Percentiles rank a stretch among this genome's conserved stretches.
phyloP scores from a whole-genome alignment of 2,329 filamentous ascomycete genomes.

The Shiraia bambusicola region DNA sequence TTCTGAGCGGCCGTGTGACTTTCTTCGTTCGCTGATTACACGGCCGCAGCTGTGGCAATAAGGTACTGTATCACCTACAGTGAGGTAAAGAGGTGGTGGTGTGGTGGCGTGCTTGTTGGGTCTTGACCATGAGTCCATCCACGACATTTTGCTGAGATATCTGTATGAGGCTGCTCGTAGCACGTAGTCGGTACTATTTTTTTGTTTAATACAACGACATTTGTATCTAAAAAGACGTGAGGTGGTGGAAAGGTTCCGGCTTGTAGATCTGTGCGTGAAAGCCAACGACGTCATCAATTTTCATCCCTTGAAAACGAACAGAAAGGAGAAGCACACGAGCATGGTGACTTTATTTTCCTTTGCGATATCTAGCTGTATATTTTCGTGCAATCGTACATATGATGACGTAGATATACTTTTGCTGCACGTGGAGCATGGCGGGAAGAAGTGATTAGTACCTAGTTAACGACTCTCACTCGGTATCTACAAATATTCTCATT shows the following conservation, averaged over 20 bases:
- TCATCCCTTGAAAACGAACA: neutral
- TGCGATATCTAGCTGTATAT: neutral
- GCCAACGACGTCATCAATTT: conserved; percentile 29
- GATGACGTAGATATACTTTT: conserved; percentile 11
- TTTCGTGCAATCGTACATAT: neutral
- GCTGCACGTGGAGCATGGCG: conserved; percentile 6
- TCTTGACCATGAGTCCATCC: conserved; percentile 54
- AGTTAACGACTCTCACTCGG: neutral
- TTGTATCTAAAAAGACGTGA: neutral
- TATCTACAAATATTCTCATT: no score
- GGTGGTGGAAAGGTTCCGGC: conserved; percentile 2
- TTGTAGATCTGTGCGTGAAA: conserved; percentile 12
- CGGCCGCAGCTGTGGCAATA: conserved; percentile 62
- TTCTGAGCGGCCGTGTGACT: conserved; percentile 33
- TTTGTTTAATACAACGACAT: neutral
- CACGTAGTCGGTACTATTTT: neutral
- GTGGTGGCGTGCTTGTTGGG: conserved; percentile 45
- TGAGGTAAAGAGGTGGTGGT: conserved; percentile 59
- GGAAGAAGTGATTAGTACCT: neutral
- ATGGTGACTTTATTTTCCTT: neutral
- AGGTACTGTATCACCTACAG: conserved; percentile 50
- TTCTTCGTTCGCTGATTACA: conserved; percentile 50
- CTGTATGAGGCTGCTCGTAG: neutral
- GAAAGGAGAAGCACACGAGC: neutral
- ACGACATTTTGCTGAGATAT: conserved; percentile 44